phyloP scores from a whole-genome alignment of 257 asterid genomes.

The Ophiorrhiza pumila region DNA sequence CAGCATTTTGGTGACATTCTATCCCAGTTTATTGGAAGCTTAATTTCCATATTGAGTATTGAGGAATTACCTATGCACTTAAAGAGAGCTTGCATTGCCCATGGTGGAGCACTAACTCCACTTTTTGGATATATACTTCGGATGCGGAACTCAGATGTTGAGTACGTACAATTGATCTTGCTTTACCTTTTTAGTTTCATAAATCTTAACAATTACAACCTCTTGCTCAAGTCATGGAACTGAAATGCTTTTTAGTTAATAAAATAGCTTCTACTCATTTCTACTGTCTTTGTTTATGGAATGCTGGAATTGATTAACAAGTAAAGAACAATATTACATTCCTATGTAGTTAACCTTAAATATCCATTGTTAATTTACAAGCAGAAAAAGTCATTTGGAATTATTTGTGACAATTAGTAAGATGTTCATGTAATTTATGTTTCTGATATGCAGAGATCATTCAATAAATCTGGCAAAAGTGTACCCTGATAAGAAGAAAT shows the following conservation, averaged over 20 bases:
- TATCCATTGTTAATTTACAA: background rate
- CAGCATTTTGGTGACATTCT: conserved; percentile 90
- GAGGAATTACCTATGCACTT: conserved; percentile 69
- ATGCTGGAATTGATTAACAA: background rate
- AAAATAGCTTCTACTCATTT: background rate
- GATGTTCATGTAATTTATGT: background rate
- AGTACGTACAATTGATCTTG: conserved; percentile 48
- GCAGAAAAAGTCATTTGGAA: background rate
- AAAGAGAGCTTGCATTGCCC: conserved; percentile 81
- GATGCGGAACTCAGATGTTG: conserved; percentile 71
- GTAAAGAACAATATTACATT: background rate
- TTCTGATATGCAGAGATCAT: conserved; percentile 42
- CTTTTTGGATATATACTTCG: conserved; percentile 80
- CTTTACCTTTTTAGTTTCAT: background rate
- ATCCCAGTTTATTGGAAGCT: conserved; percentile 64
- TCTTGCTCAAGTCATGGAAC: background rate
- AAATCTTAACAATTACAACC: background rate
- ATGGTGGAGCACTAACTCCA: conserved; percentile 66
- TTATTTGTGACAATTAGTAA: background rate
- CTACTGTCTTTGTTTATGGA: background rate
- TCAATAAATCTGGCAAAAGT: conserved; percentile 32
- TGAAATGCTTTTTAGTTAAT: background rate
- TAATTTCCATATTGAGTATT: conserved; percentile 59
- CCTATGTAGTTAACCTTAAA: background rate
- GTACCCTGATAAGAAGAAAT: conserved; percentile 52